phyloP scores from a whole-genome alignment of 2,329 filamentous ascomycete species.

The Beauveria medogensis region DNA sequence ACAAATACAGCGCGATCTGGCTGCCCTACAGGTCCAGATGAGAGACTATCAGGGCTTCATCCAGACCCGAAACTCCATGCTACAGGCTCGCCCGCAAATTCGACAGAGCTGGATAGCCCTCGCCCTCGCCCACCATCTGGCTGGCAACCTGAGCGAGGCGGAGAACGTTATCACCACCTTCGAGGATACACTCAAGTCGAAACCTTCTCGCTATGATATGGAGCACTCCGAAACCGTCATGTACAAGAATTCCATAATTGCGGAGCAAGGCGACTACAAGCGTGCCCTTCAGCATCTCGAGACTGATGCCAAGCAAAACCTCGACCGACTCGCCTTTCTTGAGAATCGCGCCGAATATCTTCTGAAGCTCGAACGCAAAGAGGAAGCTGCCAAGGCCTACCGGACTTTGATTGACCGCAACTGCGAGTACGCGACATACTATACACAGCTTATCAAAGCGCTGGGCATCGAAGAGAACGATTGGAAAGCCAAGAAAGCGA shows the following conservation, averaged over 20 bases:
- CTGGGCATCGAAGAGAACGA: constrained; percentile 55
- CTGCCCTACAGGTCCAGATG: constrained; percentile 91
- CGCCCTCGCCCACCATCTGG: constrained; percentile 84
- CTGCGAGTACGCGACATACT: constrained; percentile 79
- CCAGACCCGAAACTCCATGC: constrained; percentile 79
- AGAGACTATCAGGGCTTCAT: constrained; percentile 92
- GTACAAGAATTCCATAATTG: constrained; percentile 94
- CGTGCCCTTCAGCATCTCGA: constrained; percentile 83
- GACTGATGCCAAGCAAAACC: constrained; percentile 62
- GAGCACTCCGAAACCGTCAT: constrained; percentile 90
- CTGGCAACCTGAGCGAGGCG: constrained; percentile 76
- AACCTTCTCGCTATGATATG: constrained; percentile 68
- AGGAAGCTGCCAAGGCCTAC: constrained; percentile 78
- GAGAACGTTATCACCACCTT: constrained; percentile 88
- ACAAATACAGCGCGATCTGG: constrained; percentile 90
- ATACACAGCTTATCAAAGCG: constrained; percentile 63
- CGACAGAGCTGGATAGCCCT: constrained; percentile 97
- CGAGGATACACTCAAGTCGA: constrained; percentile 82
- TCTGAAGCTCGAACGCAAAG: constrained; percentile 63
- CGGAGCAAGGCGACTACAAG: constrained; percentile 75
- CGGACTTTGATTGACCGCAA: constrained; percentile 77
- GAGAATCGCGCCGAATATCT: constrained; percentile 83
- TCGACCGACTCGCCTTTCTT: constrained; percentile 78
- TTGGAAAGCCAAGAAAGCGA: constrained; percentile 54
- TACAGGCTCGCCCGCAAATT: constrained; percentile 71